Base-by-base conservation (phyloP, 768 basidiomycete species). In the Hericium erinaceus region DNA sequence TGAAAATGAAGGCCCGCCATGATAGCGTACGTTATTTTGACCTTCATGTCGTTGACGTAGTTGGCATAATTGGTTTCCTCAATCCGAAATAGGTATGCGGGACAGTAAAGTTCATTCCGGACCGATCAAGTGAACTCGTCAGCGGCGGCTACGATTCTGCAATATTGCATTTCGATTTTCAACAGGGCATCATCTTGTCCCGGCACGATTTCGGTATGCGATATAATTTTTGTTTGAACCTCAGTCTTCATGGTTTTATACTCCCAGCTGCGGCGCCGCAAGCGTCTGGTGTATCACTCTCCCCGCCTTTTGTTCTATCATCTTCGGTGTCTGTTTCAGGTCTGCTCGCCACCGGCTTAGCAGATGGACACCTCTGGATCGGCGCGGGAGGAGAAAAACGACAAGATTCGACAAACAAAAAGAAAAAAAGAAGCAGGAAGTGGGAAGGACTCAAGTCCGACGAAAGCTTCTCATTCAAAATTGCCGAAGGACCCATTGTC, bases 71-170 rank as follows among this genome's bases (percentile, higher is more conserved):
- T 24, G 51, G 33, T 44, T 18, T 18, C 12, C 57, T 58, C 53
- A 59, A 57, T 55, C n/a, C 20, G 22, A n/a, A 59, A 39, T 64
- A 92, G 89, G 80, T 92, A 12, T 89, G 86, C 50, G 83, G 80
- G 11, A 77, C 78, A 16, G 82, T 87, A 40, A 80, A 74, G 58
- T 92, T 89, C 66, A 80, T 92, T 58, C 84, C 87, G 7, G 79
- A 79, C 65, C 76, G 88, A 22, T 81, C 87, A 3, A 76, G 74
- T 46, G 91, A 92, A 67, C 65, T 90, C 12, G 75, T 93, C 22
- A 89, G 85, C 59, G 89, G 82, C 5, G 90, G 90, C 2, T 92
- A 87, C 64, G 91, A 93, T 62, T 79, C 76, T 41, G 70, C 75
- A 3, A 63, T 92, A 24, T 66, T 87, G 13, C 90, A 92, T 64